Percentiles rank a stretch among this genome's conserved stretches.
Conservation (phyloP, 2,329 filamentous ascomycete genomes). For the Aspergillus quadricinctus region DNA sequence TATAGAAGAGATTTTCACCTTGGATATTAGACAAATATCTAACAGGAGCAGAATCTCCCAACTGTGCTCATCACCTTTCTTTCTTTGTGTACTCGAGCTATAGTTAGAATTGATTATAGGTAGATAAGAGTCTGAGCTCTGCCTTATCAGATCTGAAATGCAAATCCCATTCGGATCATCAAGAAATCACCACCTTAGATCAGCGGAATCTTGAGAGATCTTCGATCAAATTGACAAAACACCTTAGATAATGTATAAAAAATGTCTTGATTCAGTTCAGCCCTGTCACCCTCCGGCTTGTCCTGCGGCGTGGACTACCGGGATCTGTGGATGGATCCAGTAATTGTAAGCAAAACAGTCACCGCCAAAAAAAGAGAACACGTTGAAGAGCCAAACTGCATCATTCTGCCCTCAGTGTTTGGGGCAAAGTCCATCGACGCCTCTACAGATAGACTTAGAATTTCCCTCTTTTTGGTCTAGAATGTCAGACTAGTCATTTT, state of each 20-base stretch:
- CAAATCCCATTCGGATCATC: background rate
- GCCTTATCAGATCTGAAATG: background rate
- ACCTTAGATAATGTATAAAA: background rate
- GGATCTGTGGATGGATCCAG: slow-evolving; percentile 6
- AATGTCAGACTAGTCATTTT: background rate
- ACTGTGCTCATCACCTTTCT: background rate
- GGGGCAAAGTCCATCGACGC: background rate
- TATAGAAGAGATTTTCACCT: background rate
- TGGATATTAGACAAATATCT: background rate
- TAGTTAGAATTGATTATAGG: background rate
- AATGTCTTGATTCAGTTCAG: slow-evolving; percentile 15
- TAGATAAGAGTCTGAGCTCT: background rate
- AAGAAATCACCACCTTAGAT: background rate
- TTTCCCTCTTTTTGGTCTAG: background rate
- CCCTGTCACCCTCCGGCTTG: slow-evolving; percentile 16
- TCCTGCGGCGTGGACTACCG: background rate
- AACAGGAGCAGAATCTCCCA: background rate
- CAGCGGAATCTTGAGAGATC: background rate
- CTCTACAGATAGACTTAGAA: background rate
- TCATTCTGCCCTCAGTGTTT: background rate
- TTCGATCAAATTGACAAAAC: background rate
- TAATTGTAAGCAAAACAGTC: background rate
- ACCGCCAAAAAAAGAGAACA: slow-evolving; percentile 20
- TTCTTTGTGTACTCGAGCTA: background rate
- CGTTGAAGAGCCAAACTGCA: slow-evolving; percentile 16